phyloP scores from a whole-genome alignment of 139 green algal genomes.

The Bryopsis sp. region DNA sequence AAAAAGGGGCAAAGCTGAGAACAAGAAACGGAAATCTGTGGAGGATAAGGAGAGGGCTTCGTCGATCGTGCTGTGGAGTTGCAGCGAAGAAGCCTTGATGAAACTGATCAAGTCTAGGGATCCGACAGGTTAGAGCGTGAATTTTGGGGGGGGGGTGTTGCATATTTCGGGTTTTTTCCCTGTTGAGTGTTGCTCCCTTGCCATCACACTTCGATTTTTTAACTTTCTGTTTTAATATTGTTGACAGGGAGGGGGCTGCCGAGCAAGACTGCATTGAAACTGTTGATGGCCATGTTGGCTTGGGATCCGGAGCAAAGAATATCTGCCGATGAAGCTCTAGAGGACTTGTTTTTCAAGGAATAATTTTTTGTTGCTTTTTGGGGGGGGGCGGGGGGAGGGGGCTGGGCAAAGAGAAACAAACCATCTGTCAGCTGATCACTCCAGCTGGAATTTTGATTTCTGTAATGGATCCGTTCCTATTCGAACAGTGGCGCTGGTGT shows the following conservation, averaged over 20 bases:
- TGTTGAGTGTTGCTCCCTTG: not conserved
- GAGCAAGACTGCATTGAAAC: not conserved
- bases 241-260: not conserved
- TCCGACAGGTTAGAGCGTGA: constrained; percentile 27
- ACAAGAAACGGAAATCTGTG: too few relatives aligned
- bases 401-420: too few relatives aligned
- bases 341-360: too few relatives aligned
- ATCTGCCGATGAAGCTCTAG: constrained; percentile 2
- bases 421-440: too few relatives aligned
- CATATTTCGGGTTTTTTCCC: too few relatives aligned
- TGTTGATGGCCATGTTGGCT: constrained; percentile 13
- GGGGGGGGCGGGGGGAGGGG: too few relatives aligned
- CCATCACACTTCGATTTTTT: not conserved
- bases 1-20: not conserved
- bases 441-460: too few relatives aligned
- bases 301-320: constrained; percentile 12
- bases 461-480: too few relatives aligned
- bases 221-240: not conserved
- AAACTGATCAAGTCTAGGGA: constrained; percentile 26
- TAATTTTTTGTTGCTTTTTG: too few relatives aligned
- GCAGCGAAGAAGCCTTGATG: constrained; percentile 36
- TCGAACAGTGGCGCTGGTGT: too few relatives aligned
- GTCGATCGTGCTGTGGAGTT: constrained; percentile 35
- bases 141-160: too few relatives aligned
- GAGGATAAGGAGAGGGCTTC: too few relatives aligned